These are phyloP conservation scores for Geotrichum klebahnii DNA, from an alignment of 1,139 yeast species.

Conservation along the genomic window DNA sequence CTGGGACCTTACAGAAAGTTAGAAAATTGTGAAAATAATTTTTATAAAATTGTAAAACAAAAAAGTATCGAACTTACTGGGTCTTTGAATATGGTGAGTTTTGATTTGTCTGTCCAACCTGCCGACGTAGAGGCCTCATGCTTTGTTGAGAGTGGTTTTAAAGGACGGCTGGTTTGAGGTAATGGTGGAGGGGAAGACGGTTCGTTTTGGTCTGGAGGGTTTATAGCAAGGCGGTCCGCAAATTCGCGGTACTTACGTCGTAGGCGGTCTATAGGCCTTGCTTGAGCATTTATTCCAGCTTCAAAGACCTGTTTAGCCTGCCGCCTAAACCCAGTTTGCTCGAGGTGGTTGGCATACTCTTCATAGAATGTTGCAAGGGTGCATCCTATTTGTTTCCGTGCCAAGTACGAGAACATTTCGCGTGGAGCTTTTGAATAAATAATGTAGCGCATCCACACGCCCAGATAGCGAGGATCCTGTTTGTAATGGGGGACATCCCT, in stretches of 20 bases:
- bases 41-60: background rate
- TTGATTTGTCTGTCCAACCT: slow-evolving; percentile 21
- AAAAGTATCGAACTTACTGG: slow-evolving; percentile 25
- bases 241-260: slow-evolving; percentile 50
- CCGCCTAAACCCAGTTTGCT: slow-evolving; percentile 45
- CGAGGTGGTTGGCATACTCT: slow-evolving; percentile 68
- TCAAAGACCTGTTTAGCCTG: slow-evolving; percentile 65
- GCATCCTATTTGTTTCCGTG: slow-evolving; percentile 67
- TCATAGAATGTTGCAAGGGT: slow-evolving; percentile 71
- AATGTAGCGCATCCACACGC: slow-evolving; percentile 75
- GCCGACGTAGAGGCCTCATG: slow-evolving; percentile 1
- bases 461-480: slow-evolving; percentile 75
- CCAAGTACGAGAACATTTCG: slow-evolving; percentile 68
- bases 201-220: slow-evolving; percentile 36
- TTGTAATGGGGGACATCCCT: slow-evolving; percentile 62
- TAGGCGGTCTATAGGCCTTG: slow-evolving; percentile 62
- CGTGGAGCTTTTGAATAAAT: slow-evolving; percentile 64
- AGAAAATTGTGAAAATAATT: too few relatives aligned
- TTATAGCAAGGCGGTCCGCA: slow-evolving; percentile 38
- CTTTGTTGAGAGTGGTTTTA: slow-evolving; percentile 17
- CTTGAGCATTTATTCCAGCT: slow-evolving; percentile 56
- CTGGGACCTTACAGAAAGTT: slow-evolving; percentile 3
- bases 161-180: slow-evolving; percentile 25
- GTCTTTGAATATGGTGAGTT: slow-evolving; percentile 45
- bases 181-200: slow-evolving; percentile 27